Conservation (phyloP, 345 rosid genomes). For the Salix dunnii region DNA sequence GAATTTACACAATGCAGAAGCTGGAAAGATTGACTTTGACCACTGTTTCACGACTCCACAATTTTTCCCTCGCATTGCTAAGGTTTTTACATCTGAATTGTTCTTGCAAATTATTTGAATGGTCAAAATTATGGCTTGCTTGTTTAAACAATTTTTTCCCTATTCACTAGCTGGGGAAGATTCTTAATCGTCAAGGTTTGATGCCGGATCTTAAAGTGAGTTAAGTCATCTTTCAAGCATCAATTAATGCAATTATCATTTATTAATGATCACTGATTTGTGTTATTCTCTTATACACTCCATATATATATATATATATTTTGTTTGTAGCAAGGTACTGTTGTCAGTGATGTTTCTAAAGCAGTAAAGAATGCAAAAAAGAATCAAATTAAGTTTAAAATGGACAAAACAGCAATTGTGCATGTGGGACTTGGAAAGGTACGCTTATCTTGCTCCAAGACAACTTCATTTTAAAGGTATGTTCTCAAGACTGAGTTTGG, state of each 20-base stretch:
- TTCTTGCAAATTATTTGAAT: neutral
- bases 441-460: constrained; percentile 9
- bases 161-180: constrained; percentile 63
- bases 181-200: constrained; percentile 84
- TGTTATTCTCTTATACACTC: constrained; percentile 6
- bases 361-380: constrained; percentile 77
- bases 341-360: constrained; percentile 61
- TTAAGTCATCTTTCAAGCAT: constrained; percentile 9
- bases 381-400: constrained; percentile 73
- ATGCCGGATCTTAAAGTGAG: constrained; percentile 87
- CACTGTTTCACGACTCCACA: constrained; percentile 75
- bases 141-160: constrained; percentile 1
- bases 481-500: neutral
- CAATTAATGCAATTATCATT: neutral
- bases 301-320: constrained; percentile 8
- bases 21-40: constrained; percentile 76
- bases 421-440: constrained; percentile 97
- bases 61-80: constrained; percentile 71
- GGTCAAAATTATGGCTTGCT: neutral
- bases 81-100: constrained; percentile 43
- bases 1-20: constrained; percentile 44
- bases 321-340: constrained; percentile 72
- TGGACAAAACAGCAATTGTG: constrained; percentile 88
- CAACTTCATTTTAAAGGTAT: neutral
- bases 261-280: neutral